Evolutionary conservation across 2,329 filamentous ascomycete species (phyloP).

Genomic region (Chaetomiaceae sp.): DNA sequence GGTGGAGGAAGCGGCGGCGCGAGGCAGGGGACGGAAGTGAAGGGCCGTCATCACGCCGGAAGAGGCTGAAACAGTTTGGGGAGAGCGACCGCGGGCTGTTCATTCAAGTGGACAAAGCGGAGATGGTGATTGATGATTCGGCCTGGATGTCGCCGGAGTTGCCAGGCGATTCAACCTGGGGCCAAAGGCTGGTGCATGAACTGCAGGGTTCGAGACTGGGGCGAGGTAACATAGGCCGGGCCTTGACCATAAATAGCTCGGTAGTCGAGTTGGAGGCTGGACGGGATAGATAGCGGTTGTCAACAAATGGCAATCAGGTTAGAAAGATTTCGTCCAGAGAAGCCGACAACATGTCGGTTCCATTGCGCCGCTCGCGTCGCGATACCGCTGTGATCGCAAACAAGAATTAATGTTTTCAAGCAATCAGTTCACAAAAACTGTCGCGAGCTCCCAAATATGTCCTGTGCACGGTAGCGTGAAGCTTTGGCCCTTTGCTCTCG

Average conservation of each 20-base stretch:
- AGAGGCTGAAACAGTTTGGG: neutral
- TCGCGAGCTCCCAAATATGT: too few relatives aligned
- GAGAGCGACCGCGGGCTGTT: constrained; percentile 5
- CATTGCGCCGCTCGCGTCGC: too few relatives aligned
- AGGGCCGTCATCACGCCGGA: neutral
- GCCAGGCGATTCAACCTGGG: constrained; percentile 13
- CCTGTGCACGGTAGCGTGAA: too few relatives aligned
- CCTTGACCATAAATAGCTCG: constrained; percentile 11
- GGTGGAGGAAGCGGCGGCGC: constrained; percentile 13
- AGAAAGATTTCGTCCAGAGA: too few relatives aligned
- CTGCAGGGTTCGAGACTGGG: constrained; percentile 8
- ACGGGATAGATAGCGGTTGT: neutral
- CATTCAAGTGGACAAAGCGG: constrained; percentile 3
- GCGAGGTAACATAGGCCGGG: neutral
- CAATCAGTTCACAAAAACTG: too few relatives aligned
- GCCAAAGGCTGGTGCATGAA: constrained; percentile 8
- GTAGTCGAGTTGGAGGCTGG: constrained; percentile 16
- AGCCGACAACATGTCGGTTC: too few relatives aligned
- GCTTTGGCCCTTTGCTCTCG: constrained; percentile 1
- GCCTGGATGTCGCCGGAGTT: constrained; percentile 14
- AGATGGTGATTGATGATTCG: constrained; percentile 1
- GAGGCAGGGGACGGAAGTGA: neutral
- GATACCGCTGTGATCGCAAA: too few relatives aligned
- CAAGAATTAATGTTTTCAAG: too few relatives aligned
- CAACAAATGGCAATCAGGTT: too few relatives aligned